Conservation (phyloP, 2,329 filamentous ascomycete species). For the Dissoconium aciculare region DNA sequence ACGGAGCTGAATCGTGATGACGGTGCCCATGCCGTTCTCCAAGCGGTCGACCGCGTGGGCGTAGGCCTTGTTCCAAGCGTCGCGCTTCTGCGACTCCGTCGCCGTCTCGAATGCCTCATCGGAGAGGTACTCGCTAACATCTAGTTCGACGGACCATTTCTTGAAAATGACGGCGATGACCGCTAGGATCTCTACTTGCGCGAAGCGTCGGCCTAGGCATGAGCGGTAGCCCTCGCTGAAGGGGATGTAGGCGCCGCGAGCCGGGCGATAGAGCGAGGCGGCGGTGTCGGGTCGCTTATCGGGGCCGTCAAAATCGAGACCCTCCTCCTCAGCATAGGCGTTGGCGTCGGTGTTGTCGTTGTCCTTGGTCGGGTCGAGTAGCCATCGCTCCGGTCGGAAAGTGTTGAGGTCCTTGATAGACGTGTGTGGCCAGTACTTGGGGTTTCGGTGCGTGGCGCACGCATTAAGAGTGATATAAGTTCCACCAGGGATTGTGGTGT, state of each 20-base stretch:
- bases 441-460: constrained; percentile 49
- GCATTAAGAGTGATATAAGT: constrained; percentile 42
- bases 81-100: constrained; percentile 35
- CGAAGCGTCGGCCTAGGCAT: constrained; percentile 42
- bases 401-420: constrained; percentile 45
- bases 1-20: constrained; percentile 59
- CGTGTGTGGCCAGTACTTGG: constrained; percentile 52
- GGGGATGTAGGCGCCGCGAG: constrained; percentile 39
- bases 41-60: constrained; percentile 39
- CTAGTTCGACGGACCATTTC: constrained; percentile 53
- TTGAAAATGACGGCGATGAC: constrained; percentile 39
- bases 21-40: constrained; percentile 39
- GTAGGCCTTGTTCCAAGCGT: constrained; percentile 48
- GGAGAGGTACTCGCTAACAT: constrained; percentile 36
- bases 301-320: constrained; percentile 37
- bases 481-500: constrained; percentile 43
- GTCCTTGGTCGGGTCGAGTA: constrained; percentile 26
- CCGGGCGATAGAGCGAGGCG: constrained; percentile 44
- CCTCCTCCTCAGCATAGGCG: constrained; percentile 23
- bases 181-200: constrained; percentile 42
- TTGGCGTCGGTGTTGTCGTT: constrained; percentile 11
- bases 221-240: constrained; percentile 42
- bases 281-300: constrained; percentile 44
- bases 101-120: constrained; percentile 29
- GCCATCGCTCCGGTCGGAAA: constrained; percentile 61